Evolutionary conservation across 768 basidiomycete genomes (phyloP).

Genomic region (Naganishia onofrii): DNA sequence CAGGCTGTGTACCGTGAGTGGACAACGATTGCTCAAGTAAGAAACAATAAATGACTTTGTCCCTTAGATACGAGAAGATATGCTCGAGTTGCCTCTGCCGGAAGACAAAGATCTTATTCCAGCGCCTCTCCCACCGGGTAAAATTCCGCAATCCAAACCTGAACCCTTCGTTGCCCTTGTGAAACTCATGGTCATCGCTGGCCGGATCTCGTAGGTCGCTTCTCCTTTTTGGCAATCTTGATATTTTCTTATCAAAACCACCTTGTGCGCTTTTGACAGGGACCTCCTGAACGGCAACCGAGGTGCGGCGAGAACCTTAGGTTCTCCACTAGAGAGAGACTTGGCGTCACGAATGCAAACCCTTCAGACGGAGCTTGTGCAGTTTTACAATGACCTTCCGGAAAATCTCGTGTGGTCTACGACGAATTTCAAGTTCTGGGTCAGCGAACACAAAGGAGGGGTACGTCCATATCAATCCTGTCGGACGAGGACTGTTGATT

Average conservation of each 20-base stretch:
- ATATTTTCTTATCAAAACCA: no score
- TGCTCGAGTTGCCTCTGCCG: constrained; percentile 49
- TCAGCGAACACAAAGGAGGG: constrained; percentile 27
- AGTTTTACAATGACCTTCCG: constrained; percentile 43
- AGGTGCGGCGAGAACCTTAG: constrained; percentile 43
- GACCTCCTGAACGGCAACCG: constrained; percentile 43
- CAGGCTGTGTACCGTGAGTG: constrained; percentile 24
- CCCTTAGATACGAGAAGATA: constrained; percentile 45
- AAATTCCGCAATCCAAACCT: constrained; percentile 30
- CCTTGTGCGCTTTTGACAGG: background rate
- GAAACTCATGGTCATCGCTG: constrained; percentile 49
- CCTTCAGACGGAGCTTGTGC: constrained; percentile 43
- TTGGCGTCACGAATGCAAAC: constrained; percentile 34
- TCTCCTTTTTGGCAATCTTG: background rate
- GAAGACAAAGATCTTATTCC: constrained; percentile 47
- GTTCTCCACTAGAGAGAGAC: constrained; percentile 37
- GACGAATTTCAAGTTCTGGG: constrained; percentile 44
- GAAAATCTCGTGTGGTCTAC: constrained; percentile 43
- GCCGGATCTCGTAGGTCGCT: constrained; percentile 43
- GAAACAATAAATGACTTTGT: constrained; percentile 32
- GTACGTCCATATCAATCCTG: background rate
- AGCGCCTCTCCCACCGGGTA: constrained; percentile 39
- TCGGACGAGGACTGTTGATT: background rate
- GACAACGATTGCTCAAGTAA: background rate
- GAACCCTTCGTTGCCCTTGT: constrained; percentile 47